Evolutionary conservation across 176 grass and related monocot genomes (phyloP), one percentile per base, ranked within the genome.

Genomic region (Otatea glauca): DNA sequence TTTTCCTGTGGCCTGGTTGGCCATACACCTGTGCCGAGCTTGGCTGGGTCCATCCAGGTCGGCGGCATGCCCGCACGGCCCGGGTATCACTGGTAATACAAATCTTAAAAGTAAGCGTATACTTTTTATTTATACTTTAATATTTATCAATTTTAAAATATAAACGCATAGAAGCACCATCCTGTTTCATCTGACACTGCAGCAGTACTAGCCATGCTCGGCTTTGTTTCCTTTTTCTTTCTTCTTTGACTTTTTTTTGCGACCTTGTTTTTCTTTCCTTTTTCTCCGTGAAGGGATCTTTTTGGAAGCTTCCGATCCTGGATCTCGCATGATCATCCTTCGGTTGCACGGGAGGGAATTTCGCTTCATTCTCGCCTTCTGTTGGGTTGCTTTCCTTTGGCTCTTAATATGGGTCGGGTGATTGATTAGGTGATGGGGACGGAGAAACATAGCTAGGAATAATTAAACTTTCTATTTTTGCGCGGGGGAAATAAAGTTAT

Each of bases 271-370:
- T 10, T 79, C 48, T 66, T 37, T 53, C 25, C 14, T 23, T 17
- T 51, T 41, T 41, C 37, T 90, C 39, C 53, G 58, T 65, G 65
- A 83, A 72, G 84, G 17, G 16, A 12, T 42, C 84, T 86, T 86
- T 90, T 86, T 90, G 84, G 88, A 90, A 90, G 67, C 58, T 83
- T 86, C 88, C 67, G 47, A 41, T 77, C 79, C 66, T 15, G 65
- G 49, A 83, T 86, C 74, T 70, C 61, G 68, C 68, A 43, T 23
- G 68, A 68, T 68, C 59, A 68, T 68, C 59, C 80, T 68, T 83
- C 42, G 61, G 35, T 20, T 65, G 27, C 75, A 88, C 63, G 51
- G 61, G 51, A 43, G 72, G 70, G 44, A 89, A 66, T 90, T 90
- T 83, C 72, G 38, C 72, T 82, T 45, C 83, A 71, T 81, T 81